Evolutionary conservation across 352 stramenopile genomes (phyloP), one percentile per base, ranked within the genome.

Genomic region (Globisporangium carolinianum): DNA sequence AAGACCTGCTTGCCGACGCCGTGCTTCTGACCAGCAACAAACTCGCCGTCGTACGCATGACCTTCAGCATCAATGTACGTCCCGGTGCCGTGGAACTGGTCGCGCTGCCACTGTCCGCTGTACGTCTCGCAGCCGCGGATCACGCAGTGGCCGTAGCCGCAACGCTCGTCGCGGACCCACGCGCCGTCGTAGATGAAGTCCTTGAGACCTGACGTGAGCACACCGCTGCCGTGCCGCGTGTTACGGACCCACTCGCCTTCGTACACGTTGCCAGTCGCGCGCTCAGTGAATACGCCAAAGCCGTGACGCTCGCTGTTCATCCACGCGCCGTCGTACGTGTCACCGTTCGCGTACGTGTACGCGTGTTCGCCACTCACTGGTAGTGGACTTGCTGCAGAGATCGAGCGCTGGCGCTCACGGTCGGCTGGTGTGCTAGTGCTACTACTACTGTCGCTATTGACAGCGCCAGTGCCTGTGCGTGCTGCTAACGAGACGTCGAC

Each of bases 121-220:
- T 89, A 91, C 10, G 77, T 87, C 63, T 91, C 82, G 18, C 78
- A 80, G 11, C 74, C 75, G 11, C 82, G 76, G 47, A 94, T 87
- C 50, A 90, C 76, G 43, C 83, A 94, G 57, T 89, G 76, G 17
- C 83, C 83, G 39, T 86, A 84, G 2, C 83, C 83, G 32, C 54
- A 68, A 5, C 83, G 79, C n/a, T 76, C 52, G 32, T 88, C 76
- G 11, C 72, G 57, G 2, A 73, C 64, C 83, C 83, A 94, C 11
- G 72, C 58, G n/a, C 83, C 83, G 50, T 94, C 83, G 61, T 89
- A 94, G 53, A 94, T 83, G 53, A 91, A 94, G 53, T 89, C 78
- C 47, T 87, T 85, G 18, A 75, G 76, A 0, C 79, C 84, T 0
- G 77, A 89, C 0, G 76, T 92, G 10, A 91, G 48, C 12, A 91